A percentile compares a stretch with the other conserved stretches of the same genome.
phyloP scores from a whole-genome alignment of 768 basidiomycete species.

The Dioszegia hungarica region DNA sequence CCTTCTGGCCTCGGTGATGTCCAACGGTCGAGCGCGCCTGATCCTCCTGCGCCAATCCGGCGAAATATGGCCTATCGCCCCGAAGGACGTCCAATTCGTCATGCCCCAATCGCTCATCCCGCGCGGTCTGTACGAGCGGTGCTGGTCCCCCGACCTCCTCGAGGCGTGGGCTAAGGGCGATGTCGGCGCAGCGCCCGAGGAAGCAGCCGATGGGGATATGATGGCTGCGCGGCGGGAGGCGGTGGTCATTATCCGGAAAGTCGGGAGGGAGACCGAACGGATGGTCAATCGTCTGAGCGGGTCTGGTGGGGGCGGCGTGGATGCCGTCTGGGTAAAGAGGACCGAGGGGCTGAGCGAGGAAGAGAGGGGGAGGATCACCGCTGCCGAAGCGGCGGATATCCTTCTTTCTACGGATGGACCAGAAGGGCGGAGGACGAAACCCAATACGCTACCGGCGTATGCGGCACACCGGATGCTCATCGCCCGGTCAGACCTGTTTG shows the following conservation, averaged over 20 bases:
- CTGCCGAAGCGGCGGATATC: constrained; percentile 56
- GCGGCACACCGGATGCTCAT: constrained; percentile 41
- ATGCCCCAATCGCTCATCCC: constrained; percentile 34
- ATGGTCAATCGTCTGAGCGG: constrained; percentile 45
- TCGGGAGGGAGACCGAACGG: constrained; percentile 56
- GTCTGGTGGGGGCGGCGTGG: constrained; percentile 37
- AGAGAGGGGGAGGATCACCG: constrained; percentile 51
- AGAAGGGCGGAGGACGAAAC: constrained; percentile 1
- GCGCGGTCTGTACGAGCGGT: constrained; percentile 12
- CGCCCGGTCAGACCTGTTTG: constrained; percentile 36
- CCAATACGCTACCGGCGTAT: constrained; percentile 34
- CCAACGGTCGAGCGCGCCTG: constrained; percentile 24
- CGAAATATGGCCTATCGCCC: constrained; percentile 35
- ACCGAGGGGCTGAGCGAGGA: constrained; percentile 46
- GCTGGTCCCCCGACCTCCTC: constrained; percentile 28
- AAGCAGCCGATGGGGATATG: constrained; percentile 33
- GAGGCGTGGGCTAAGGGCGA: constrained; percentile 12
- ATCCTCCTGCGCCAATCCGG: constrained; percentile 36
- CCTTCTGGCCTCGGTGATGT: constrained; percentile 32
- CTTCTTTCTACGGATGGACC: constrained; percentile 34
- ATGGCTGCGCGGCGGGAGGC: constrained; percentile 63
- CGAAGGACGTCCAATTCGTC: constrained; percentile 45
- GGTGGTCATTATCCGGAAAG: constrained; percentile 58
- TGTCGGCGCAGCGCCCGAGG: background rate
- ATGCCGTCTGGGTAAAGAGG: constrained; percentile 23